These are phyloP conservation scores for Clarireedia homoeocarpa DNA, from an alignment of 2,329 filamentous ascomycete species.

Conservation along the genomic window DNA sequence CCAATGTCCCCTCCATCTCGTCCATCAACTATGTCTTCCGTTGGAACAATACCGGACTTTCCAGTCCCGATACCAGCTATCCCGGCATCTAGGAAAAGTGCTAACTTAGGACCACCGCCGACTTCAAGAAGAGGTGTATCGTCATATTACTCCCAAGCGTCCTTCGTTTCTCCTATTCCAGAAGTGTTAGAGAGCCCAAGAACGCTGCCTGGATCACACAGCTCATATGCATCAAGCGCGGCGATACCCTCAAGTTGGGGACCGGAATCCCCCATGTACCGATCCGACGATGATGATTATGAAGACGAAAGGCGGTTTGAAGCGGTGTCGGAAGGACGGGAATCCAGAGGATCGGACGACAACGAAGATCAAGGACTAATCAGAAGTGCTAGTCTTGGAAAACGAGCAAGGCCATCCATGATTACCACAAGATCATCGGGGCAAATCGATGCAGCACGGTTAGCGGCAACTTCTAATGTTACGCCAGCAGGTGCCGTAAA, in stretches of 20 bases:
- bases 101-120: slow-evolving; percentile 51
- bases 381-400: slow-evolving; percentile 53
- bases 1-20: slow-evolving; percentile 43
- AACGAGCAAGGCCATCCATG: slow-evolving; percentile 49
- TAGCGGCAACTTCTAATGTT: not conserved
- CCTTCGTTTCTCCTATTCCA: slow-evolving; percentile 67
- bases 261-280: slow-evolving; percentile 33
- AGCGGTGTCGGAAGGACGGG: slow-evolving; percentile 22
- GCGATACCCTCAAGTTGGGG: slow-evolving; percentile 65
- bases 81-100: slow-evolving; percentile 38
- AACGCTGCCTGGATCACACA: slow-evolving; percentile 41
- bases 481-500: not conserved
- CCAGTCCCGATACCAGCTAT: slow-evolving; percentile 22
- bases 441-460: slow-evolving; percentile 8
- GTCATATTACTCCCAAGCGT: slow-evolving; percentile 57
- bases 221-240: slow-evolving; percentile 64
- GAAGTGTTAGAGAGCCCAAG: slow-evolving; percentile 51
- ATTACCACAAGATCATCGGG: slow-evolving; percentile 37
- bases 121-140: slow-evolving; percentile 52
- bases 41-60: slow-evolving; percentile 50
- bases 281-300: slow-evolving; percentile 23
- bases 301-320: slow-evolving; percentile 18
- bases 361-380: slow-evolving; percentile 48
- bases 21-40: slow-evolving; percentile 45
- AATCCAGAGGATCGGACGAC: slow-evolving; percentile 21